These are phyloP conservation scores for Clonostachys rosea DNA, from an alignment of 2,329 filamentous ascomycete genomes.

Conservation along the genomic window DNA sequence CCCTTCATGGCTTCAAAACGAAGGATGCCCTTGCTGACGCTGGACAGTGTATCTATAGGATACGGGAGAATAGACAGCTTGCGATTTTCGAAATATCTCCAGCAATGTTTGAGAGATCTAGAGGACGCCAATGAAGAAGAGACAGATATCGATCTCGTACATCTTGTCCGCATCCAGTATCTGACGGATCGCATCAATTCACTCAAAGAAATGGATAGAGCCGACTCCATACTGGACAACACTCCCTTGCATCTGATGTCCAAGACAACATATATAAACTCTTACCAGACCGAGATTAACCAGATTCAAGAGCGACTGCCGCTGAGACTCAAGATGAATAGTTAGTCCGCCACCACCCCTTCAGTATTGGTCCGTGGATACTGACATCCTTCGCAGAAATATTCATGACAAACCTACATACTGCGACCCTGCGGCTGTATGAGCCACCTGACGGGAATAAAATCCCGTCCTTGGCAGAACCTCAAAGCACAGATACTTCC, in stretches of 20 bases:
- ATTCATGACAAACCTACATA: conserved; percentile 31
- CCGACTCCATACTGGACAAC: conserved; percentile 24
- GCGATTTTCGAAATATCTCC: conserved; percentile 46
- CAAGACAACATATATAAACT: conserved; percentile 35
- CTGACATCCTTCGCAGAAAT: conserved; percentile 18
- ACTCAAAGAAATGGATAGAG: conserved; percentile 25
- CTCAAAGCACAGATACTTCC: conserved; percentile 23
- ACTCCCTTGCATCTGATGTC: conserved; percentile 31
- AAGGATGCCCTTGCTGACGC: conserved; percentile 14
- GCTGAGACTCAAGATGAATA: conserved; percentile 23
- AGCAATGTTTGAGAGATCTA: conserved; percentile 42
- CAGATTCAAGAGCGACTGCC: conserved; percentile 30
- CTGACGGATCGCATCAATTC: conserved; percentile 42
- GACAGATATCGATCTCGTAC: conserved; percentile 38
- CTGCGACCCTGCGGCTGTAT: conserved; percentile 36
- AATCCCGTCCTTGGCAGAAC: too few relatives aligned
- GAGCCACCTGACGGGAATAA: conserved; percentile 31
- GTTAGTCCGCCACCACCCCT: conserved; percentile 16
- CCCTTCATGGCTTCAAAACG: not conserved
- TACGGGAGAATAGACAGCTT: conserved; percentile 40
- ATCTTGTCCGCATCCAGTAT: conserved; percentile 42
- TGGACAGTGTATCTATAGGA: conserved; percentile 22
- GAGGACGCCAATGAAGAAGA: conserved; percentile 36
- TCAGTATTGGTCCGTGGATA: not conserved
- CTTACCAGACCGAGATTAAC: conserved; percentile 40